Evolutionary conservation across 2,329 filamentous ascomycete genomes (phyloP).

Genomic region (Fusarium liriodendri): DNA sequence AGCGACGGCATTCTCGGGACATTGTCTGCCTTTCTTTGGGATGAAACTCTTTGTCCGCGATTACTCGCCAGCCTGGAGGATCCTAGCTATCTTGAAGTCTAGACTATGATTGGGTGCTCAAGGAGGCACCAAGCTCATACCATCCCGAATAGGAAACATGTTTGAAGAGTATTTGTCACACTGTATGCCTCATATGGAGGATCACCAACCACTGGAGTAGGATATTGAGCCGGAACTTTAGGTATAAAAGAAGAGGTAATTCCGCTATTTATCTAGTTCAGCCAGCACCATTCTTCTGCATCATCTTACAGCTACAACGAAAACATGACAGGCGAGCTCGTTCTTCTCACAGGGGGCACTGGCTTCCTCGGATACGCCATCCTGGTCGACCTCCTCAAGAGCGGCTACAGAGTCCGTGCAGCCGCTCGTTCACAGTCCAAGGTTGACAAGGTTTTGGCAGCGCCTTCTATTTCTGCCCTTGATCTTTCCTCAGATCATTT

Average conservation of each 20-base stretch:
- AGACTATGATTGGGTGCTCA: neutral
- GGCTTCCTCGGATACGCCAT: neutral
- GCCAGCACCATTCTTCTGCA: neutral
- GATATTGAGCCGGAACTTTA: neutral
- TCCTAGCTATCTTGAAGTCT: neutral
- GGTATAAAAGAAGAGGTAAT: neutral
- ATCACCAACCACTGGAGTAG: rapidly evolving
- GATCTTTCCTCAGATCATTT: neutral
- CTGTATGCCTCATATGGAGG: neutral
- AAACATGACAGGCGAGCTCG: neutral
- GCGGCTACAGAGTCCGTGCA: neutral
- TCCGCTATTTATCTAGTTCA: no score
- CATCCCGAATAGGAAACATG: neutral
- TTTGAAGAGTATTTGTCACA: neutral
- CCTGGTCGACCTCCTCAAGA: neutral
- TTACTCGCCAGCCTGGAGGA: neutral
- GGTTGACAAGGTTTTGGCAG: neutral
- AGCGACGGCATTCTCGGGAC: neutral
- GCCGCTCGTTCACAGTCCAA: neutral
- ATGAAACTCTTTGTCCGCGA: neutral
- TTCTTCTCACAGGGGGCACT: neutral
- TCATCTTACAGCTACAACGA: neutral
- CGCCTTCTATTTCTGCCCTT: neutral
- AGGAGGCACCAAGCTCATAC: neutral
- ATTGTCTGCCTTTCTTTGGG: neutral